Evolutionary conservation across 2,329 filamentous ascomycete genomes (phyloP).

Genomic region (Fusarium cicatricum): DNA sequence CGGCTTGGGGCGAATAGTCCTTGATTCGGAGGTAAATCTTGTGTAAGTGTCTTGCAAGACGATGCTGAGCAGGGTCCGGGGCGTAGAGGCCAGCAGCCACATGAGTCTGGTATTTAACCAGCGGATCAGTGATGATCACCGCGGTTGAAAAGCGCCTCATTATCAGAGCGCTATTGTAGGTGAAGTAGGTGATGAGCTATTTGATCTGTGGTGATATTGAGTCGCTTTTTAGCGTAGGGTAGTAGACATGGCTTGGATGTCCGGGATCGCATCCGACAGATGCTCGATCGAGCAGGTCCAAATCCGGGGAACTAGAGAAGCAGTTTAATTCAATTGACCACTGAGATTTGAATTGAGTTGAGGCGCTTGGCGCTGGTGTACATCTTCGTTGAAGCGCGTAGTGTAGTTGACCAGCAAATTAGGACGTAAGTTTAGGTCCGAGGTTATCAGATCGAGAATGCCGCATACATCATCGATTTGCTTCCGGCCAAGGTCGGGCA

Average conservation of each 20-base stretch:
- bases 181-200: constrained; percentile 15
- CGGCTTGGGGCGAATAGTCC: constrained; percentile 77
- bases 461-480: constrained; percentile 28
- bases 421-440: background rate
- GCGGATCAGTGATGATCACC: constrained; percentile 72
- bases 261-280: background rate
- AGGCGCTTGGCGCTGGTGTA: background rate
- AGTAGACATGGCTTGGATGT: constrained; percentile 1
- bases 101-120: constrained; percentile 78
- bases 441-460: constrained; percentile 29
- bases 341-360: too few relatives aligned
- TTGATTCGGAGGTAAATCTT: constrained; percentile 79
- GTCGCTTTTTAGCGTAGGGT: constrained; percentile 3
- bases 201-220: constrained; percentile 1
- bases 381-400: background rate
- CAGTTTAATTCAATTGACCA: background rate
- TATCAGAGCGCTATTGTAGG: background rate
- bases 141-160: constrained; percentile 55
- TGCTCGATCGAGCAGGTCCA: background rate
- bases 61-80: constrained; percentile 76
- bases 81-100: constrained; percentile 71
- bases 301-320: background rate
- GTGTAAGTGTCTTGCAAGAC: constrained; percentile 77
- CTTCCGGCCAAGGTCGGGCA: background rate
- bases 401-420: constrained; percentile 1